These are phyloP conservation scores for Vaccinium myrtillus DNA, from an alignment of 148 eudicot species.

Conservation along the genomic window DNA sequence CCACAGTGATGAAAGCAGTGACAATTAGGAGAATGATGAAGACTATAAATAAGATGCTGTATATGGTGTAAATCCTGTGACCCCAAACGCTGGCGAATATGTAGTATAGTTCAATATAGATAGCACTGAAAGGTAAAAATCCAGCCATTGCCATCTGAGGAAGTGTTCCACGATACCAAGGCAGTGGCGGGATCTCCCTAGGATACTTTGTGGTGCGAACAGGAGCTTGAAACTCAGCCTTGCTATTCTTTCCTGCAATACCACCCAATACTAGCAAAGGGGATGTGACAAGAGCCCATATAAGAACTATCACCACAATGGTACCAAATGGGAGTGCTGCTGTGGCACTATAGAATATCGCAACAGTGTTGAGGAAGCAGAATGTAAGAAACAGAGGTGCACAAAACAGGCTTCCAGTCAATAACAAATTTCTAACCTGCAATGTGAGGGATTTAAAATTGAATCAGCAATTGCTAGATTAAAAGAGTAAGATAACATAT, in stretches of 20 bases:
- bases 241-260: conserved; percentile 48
- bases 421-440: conserved; percentile 43
- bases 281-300: conserved; percentile 42
- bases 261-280: conserved; percentile 52
- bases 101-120: conserved; percentile 41
- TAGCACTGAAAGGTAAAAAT: conserved; percentile 39
- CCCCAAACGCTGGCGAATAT: conserved; percentile 53
- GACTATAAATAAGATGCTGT: conserved; percentile 42
- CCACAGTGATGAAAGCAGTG: conserved; percentile 42
- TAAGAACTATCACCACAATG: conserved; percentile 42
- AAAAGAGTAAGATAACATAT: not conserved
- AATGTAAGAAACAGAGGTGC: conserved; percentile 37
- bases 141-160: conserved; percentile 49
- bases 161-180: conserved; percentile 47
- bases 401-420: conserved; percentile 44
- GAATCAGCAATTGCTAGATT: conserved; percentile 2
- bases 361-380: conserved; percentile 40
- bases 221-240: conserved; percentile 49
- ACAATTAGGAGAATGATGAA: conserved; percentile 42
- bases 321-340: conserved; percentile 51
- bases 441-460: conserved; percentile 4
- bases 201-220: conserved; percentile 47
- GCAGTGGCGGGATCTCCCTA: conserved; percentile 45
- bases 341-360: conserved; percentile 41
- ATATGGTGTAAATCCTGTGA: conserved; percentile 43